Evolutionary conservation across 1,284 basidiomycete species (phyloP).

Genomic region (Puccinia triticina): DNA sequence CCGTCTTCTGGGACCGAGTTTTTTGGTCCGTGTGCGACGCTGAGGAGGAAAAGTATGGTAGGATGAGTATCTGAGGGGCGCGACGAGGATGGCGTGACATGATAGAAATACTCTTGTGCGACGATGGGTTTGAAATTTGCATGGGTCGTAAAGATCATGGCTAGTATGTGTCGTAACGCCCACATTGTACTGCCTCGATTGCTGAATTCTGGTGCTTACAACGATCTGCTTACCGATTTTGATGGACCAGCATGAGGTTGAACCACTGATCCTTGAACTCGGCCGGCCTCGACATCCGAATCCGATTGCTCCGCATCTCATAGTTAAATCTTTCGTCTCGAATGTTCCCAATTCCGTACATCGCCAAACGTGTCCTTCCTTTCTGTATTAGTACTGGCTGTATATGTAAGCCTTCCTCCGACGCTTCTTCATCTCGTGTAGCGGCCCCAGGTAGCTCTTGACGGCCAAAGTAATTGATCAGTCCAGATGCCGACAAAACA

Average conservation of each 20-base stretch:
- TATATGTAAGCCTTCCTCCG: conserved; percentile 75
- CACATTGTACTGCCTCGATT: background rate
- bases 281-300: conserved; percentile 90
- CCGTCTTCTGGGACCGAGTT: conserved; percentile 91
- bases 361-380: conserved; percentile 78
- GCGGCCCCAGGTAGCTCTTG: conserved; percentile 64
- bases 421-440: conserved; percentile 67
- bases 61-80: background rate
- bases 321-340: conserved; percentile 95
- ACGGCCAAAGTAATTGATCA: conserved; percentile 98
- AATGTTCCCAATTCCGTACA: conserved; percentile 96
- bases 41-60: conserved; percentile 59
- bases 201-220: background rate
- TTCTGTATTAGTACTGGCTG: conserved; percentile 87
- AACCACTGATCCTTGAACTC: conserved; percentile 79
- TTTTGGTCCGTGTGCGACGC: conserved; percentile 89
- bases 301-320: conserved; percentile 87
- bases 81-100: background rate
- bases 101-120: background rate
- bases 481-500: conserved; percentile 86
- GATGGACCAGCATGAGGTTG: conserved; percentile 89
- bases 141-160: no score
- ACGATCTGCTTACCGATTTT: conserved; percentile 76
- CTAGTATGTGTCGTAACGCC: background rate
- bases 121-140: background rate